A percentile compares a stretch with the other conserved stretches of the same genome.
Evolutionary conservation across 768 basidiomycete species (phyloP).

Genomic region (Antrodiella citrinella): DNA sequence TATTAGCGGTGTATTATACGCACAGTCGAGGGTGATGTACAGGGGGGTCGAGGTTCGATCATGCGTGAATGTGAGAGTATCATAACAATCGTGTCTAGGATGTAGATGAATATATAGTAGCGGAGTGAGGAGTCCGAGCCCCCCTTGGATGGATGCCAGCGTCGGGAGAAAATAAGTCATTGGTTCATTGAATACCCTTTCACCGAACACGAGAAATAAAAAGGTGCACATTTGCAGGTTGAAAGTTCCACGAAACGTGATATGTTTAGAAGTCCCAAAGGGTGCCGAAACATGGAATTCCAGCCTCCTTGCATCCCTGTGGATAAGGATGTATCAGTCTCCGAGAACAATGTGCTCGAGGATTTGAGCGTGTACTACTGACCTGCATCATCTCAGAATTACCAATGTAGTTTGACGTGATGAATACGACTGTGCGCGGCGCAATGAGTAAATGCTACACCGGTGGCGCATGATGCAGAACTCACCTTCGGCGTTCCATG

Average conservation of each 20-base stretch:
- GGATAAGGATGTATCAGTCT: constrained; percentile 42
- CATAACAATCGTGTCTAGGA: background rate
- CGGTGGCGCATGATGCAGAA: background rate
- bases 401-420: constrained; percentile 77
- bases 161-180: too few species aligned
- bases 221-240: background rate
- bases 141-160: too few species aligned
- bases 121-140: too few species aligned
- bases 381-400: constrained; percentile 78
- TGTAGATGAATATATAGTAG: background rate
- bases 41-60: background rate
- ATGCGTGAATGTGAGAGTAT: constrained; percentile 1
- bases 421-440: constrained; percentile 46
- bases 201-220: too few species aligned
- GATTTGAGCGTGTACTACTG: constrained; percentile 30
- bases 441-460: background rate
- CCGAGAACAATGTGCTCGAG: background rate
- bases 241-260: background rate
- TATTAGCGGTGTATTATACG: background rate
- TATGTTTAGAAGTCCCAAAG: constrained; percentile 55
- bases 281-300: constrained; percentile 42
- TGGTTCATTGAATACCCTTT: too few species aligned
- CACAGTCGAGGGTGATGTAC: background rate
- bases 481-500: constrained; percentile 61
- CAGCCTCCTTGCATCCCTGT: constrained; percentile 14